Percentiles rank a stretch among this genome's conserved stretches.
These are phyloP conservation scores for Hypoxylon sp. DNA, from an alignment of 2,329 filamentous ascomycete species.

Conservation along the genomic window DNA sequence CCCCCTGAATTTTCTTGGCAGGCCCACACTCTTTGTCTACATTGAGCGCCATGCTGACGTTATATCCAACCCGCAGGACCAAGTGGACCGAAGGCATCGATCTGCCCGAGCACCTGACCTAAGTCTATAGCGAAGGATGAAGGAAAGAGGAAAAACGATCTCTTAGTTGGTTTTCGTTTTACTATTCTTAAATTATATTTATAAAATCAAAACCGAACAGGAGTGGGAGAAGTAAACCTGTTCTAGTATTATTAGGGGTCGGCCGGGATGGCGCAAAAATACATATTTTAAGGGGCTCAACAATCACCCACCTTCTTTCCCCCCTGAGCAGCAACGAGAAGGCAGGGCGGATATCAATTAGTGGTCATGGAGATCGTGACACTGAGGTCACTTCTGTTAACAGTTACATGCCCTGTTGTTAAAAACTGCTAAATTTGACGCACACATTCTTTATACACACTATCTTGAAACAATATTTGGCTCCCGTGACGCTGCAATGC, in stretches of 20 bases:
- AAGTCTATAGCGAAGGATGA: neutral
- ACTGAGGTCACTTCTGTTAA: constrained; percentile 11
- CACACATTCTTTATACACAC: constrained; percentile 10
- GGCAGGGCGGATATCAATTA: neutral
- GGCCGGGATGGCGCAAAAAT: constrained; percentile 2
- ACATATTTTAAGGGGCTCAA: constrained; percentile 14
- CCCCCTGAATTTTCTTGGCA: neutral
- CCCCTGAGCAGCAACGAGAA: constrained; percentile 10
- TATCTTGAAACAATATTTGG: neutral
- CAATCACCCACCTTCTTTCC: neutral
- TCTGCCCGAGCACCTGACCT: constrained; percentile 74
- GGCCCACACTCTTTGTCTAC: neutral
- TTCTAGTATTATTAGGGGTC: constrained; percentile 12
- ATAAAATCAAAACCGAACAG: constrained; percentile 30
- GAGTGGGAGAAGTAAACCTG: constrained; percentile 9
- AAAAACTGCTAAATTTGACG: constrained; percentile 5
- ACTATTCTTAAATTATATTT: constrained; percentile 32
- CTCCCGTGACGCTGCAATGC: neutral
- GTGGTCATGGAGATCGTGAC: constrained; percentile 4
- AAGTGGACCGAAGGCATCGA: constrained; percentile 52
- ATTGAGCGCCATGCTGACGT: constrained; percentile 32
- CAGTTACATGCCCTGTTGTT: constrained; percentile 10
- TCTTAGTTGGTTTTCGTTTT: constrained; percentile 30
- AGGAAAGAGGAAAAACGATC: constrained; percentile 18
- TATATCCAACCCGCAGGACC: constrained; percentile 40